Evolutionary conservation across 139 green algal genomes (phyloP).

Genomic region (Limnomonas spitsbergensis): DNA sequence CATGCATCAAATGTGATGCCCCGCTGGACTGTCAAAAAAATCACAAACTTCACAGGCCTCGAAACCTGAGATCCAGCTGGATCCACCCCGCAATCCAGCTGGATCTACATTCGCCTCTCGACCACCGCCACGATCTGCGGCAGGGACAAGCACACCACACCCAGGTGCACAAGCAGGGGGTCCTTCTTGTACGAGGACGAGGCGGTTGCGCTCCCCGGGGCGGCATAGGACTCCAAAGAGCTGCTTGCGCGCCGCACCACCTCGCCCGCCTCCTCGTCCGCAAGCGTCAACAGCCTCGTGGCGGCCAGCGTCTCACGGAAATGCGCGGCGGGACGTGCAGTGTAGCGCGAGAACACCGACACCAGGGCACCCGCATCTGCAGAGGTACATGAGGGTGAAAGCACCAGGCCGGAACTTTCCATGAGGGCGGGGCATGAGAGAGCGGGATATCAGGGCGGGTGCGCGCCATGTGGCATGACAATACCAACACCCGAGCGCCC

Average conservation of each 20-base stretch:
- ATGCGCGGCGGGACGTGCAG: slow-evolving; percentile 26
- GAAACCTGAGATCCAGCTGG: too few relatives aligned
- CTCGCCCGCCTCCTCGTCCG: slow-evolving; percentile 28
- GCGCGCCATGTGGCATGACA: too few relatives aligned
- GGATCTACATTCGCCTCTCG: slow-evolving; percentile 21
- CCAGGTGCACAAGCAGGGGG: slow-evolving; percentile 19
- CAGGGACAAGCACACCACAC: slow-evolving; percentile 22
- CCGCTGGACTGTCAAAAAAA: too few relatives aligned
- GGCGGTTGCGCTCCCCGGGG: background rate
- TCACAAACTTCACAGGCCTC: too few relatives aligned
- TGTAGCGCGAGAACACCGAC: slow-evolving; percentile 29
- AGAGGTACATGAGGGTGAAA: too few relatives aligned
- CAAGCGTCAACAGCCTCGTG: slow-evolving; percentile 24
- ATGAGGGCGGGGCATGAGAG: too few relatives aligned
- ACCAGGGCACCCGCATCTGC: slow-evolving; percentile 27
- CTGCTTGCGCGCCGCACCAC: slow-evolving; percentile 22
- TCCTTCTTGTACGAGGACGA: slow-evolving; percentile 16
- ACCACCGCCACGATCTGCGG: slow-evolving; percentile 42
- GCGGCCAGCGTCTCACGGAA: slow-evolving; percentile 38
- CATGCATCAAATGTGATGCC: too few relatives aligned
- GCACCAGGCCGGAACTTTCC: too few relatives aligned
- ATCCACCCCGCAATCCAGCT: too few relatives aligned
- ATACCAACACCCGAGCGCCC: too few relatives aligned
- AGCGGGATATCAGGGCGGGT: too few relatives aligned
- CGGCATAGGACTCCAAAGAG: background rate